Base-by-base conservation (phyloP, 2,329 filamentous ascomycete species). In the Aspergillus neotritici region DNA sequence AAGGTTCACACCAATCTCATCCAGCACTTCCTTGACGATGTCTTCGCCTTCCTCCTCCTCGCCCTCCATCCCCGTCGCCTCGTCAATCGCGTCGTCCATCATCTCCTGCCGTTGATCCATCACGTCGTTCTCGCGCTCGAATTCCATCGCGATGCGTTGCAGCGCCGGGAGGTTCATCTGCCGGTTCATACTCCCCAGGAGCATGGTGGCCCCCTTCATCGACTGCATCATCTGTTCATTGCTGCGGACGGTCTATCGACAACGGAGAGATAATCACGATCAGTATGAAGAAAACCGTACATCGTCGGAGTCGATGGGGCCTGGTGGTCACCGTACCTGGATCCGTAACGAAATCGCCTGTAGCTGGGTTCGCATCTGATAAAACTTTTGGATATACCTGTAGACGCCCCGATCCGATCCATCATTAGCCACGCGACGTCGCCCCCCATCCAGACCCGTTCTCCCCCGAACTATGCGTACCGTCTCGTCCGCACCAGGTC, bases 181-280 rank as follows among this genome's bases (percentile, higher is more conserved):
- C 52, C 86, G 80, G 68, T 98, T 98, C 93, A 98, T 98, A 71
- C 86, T 94, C 42, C 90, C 89, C 6, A 98, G 75, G 3, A 95
- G 83, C 68, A 84, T 83, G 1, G 93, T 97, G 4, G 93, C 93
- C 29, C 93, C 93, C 69, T 96, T 98, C 93, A 98, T 97, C 7
- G 90, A 93, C 68, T 95, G 88, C 90, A 96, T 96, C 93, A 98
- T 98, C 69, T 97, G 91, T 67, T 98, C 93, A 68, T 98, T 98
- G 54, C 90, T 96, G 52, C 93, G 83, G 52, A 97, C 91, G 38
- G 93, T 98, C 87, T 95, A 9, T 25, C 2, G 7, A 25, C 21
- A 4, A 21, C 5, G 4, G 21, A 21, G 7, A 21, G 5, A 6
- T 8, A 1, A 25, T 9, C 21, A 8, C 2, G 2, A 25, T 25